A percentile compares a stretch with the other conserved stretches of the same genome.
phyloP scores from a whole-genome alignment of 495 filamentous ascomycete genomes.

The Penicillium lividum region DNA sequence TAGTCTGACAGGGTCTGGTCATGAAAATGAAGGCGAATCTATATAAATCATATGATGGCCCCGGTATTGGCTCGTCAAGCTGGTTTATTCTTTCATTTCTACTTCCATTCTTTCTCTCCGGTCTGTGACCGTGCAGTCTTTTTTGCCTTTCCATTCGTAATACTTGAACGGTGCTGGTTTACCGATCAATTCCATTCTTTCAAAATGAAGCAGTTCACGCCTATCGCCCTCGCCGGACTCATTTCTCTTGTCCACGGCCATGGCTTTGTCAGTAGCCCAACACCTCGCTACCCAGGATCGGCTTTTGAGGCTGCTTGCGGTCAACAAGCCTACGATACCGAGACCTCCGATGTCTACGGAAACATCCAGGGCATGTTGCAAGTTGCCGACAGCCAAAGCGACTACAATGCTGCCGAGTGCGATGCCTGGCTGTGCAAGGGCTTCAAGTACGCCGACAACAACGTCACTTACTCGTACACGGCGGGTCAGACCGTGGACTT shows the following conservation, averaged over 20 bases:
- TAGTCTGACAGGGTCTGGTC: slow-evolving; percentile 8
- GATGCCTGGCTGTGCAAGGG: slow-evolving; percentile 72
- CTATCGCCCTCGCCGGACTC: slow-evolving; percentile 48
- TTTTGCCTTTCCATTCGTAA: slow-evolving; percentile 24
- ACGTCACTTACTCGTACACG: slow-evolving; percentile 59
- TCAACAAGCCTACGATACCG: slow-evolving; percentile 58
- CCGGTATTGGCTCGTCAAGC: slow-evolving; percentile 5
- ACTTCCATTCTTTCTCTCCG: slow-evolving; percentile 30
- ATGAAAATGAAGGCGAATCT: background rate
- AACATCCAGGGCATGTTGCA: slow-evolving; percentile 69
- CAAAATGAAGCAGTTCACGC: slow-evolving; percentile 41
- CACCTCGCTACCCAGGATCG: slow-evolving; percentile 59
- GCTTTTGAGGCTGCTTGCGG: slow-evolving; percentile 64
- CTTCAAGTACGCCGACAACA: slow-evolving; percentile 71
- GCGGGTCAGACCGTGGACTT: slow-evolving; percentile 61
- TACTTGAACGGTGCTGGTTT: slow-evolving; percentile 36
- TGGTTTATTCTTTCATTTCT: slow-evolving; percentile 18
- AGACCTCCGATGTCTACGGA: slow-evolving; percentile 63
- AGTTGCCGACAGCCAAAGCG: slow-evolving; percentile 51
- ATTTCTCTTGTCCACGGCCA: slow-evolving; percentile 57
- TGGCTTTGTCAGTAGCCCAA: slow-evolving; percentile 61
- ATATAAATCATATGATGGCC: background rate
- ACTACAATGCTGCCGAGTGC: slow-evolving; percentile 60
- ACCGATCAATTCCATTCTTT: slow-evolving; percentile 30
- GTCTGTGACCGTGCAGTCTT: slow-evolving; percentile 39